Conservation (phyloP, 805 yeast species). For the Suhomyces canberraensis region DNA sequence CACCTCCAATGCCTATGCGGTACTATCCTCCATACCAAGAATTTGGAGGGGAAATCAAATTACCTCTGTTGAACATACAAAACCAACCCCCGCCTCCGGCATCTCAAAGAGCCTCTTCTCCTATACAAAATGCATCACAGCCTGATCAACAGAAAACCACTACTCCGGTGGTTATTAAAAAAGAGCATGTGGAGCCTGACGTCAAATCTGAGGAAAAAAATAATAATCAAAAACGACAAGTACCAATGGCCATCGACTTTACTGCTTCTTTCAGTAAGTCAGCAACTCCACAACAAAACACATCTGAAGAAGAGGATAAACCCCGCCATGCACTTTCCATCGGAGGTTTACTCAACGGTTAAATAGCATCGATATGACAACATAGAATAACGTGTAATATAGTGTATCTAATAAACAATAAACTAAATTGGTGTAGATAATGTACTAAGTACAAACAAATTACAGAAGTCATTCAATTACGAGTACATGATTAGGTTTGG, state of each 20-base stretch:
- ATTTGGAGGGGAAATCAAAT: conserved; percentile 6
- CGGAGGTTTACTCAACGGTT: conserved; percentile 37
- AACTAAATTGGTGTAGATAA: too few relatives aligned
- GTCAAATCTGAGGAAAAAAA: too few relatives aligned
- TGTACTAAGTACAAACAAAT: too few relatives aligned
- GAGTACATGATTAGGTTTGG: too few relatives aligned
- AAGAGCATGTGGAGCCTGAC: not conserved
- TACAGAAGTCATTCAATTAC: too few relatives aligned
- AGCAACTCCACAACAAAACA: not conserved
- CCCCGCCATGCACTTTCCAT: conserved; percentile 31
- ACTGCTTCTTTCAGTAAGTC: conserved; percentile 16
- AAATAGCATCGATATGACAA: not conserved
- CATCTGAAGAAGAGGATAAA: conserved; percentile 6
- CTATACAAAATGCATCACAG: too few relatives aligned
- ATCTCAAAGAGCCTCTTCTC: too few relatives aligned
- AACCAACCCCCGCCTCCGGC: too few relatives aligned
- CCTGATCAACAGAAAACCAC: too few relatives aligned
- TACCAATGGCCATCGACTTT: conserved; percentile 28
- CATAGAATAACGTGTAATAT: not conserved
- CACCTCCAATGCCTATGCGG: conserved; percentile 5
- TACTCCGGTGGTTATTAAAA: too few relatives aligned
- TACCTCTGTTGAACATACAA: conserved; percentile 10
- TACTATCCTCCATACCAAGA: conserved; percentile 2
- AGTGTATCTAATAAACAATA: not conserved
- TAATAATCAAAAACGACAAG: too few relatives aligned